Evolutionary conservation across 805 yeast genomes (phyloP).

Genomic region (Clavispora carvajalis): DNA sequence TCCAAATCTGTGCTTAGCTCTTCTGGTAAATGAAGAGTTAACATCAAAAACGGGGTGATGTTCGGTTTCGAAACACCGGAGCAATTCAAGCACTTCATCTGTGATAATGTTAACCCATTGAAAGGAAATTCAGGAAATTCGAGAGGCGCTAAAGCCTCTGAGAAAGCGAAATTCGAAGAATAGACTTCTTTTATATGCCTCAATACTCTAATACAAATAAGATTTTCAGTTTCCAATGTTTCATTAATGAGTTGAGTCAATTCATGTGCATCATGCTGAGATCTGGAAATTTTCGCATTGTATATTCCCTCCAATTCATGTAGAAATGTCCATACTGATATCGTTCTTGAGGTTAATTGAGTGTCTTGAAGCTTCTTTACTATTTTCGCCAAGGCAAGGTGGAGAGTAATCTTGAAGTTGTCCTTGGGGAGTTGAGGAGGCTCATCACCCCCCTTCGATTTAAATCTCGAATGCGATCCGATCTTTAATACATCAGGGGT

Average conservation of each 20-base stretch:
- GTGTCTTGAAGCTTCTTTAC: conserved; percentile 59
- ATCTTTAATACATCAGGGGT: conserved; percentile 14
- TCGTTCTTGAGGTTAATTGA: conserved; percentile 44
- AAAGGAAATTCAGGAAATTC: conserved; percentile 67
- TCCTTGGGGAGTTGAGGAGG: conserved; percentile 3
- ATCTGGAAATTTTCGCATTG: conserved; percentile 66
- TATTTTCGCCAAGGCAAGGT: conserved; percentile 49
- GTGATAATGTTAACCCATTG: conserved; percentile 59
- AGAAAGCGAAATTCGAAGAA: background rate
- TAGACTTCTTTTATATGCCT: conserved; percentile 13
- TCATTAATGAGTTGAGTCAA: conserved; percentile 76
- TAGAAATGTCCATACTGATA: conserved; percentile 76
- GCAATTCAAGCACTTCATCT: conserved; percentile 68
- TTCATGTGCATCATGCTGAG: conserved; percentile 96
- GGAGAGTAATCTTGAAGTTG: conserved; percentile 44
- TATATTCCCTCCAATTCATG: conserved; percentile 68
- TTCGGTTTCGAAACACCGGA: conserved; percentile 53
- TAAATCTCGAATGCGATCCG: conserved; percentile 9
- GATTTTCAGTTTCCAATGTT: conserved; percentile 64
- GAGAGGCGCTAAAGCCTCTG: conserved; percentile 8
- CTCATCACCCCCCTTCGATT: conserved; percentile 1
- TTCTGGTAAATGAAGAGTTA: conserved; percentile 74
- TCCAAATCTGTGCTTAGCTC: conserved; percentile 40
- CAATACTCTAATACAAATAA: conserved; percentile 33
- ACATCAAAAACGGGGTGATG: conserved; percentile 58